Base-by-base conservation (phyloP, 2,329 filamentous ascomycete species). In the Cercospora nicotianae region DNA sequence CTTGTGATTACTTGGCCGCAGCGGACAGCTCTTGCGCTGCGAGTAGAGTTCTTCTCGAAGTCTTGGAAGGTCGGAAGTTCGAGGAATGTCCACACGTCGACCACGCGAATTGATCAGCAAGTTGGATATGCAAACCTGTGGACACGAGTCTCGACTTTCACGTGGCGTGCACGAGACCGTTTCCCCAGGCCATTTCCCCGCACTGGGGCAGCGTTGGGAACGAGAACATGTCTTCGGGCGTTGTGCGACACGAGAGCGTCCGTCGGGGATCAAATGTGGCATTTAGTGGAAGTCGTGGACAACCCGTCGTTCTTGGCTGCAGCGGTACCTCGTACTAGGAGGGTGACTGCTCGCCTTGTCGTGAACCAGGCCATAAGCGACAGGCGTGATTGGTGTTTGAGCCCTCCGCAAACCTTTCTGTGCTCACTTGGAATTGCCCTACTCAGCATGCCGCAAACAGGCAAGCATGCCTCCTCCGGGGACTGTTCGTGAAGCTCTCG, bases 61-160 rank as follows among this genome's bases (percentile, higher is more conserved):
- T 67, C 65, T 67, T 67, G 65, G 65, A 63, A 64, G 51, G 10
- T 51, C 65, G 65, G 65, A 45, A 53, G 36, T 16, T 33, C 33
- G 36, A 61, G 65, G 61, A 60, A 23, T 63, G 55, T 63, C 39
- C 60, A 63, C 53, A 63, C 18, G 36, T 28, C n/a, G 58, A 23
- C 28, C 64, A 53, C 23, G 64, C 42, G 33, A 28, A 26, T 45
- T 16, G 45, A 28, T 36, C 51, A 59, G 53, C 30, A 48, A 57
- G 59, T 36, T 8, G 26, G 53, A 10, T 20, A 60, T 30, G 63
- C 13, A 23, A 16, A 51, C 55, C 8, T 39, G 39, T 28, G 23
- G 39, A 18, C 10, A 28, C 23, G 48, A 45, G 51, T 63, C 60
- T 48, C 55, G 65, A 59, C 33, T 60, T 48, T 58, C 51, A 63